A percentile compares a stretch with the other conserved stretches of the same genome.
Evolutionary conservation across 1,139 yeast species (phyloP).

Genomic region (Debaryomyces sp.): DNA sequence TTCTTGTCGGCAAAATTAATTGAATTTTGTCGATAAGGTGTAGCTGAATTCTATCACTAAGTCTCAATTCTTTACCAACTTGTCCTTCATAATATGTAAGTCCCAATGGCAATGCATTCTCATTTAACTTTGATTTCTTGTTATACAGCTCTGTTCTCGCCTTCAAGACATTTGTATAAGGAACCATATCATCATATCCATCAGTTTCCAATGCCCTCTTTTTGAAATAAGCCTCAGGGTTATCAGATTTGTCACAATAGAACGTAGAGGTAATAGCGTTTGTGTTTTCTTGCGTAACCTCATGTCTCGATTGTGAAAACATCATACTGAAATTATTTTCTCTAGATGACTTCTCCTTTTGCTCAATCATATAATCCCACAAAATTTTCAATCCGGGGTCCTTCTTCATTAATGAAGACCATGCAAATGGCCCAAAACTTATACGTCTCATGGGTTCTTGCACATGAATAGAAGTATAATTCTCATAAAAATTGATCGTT

Average conservation of each 20-base stretch:
- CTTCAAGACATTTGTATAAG: constrained; percentile 32
- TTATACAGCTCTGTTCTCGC: constrained; percentile 18
- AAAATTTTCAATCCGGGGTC: constrained; percentile 46
- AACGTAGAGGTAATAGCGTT: constrained; percentile 21
- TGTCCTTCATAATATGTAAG: constrained; percentile 33
- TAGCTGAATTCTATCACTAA: constrained; percentile 34
- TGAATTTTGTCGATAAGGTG: constrained; percentile 35
- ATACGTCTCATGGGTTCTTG: constrained; percentile 37
- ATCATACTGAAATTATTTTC: constrained; percentile 21
- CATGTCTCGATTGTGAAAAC: constrained; percentile 20
- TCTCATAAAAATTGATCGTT: constrained; percentile 44
- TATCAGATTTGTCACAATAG: constrained; percentile 13
- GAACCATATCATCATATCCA: constrained; percentile 39
- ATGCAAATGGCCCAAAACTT: constrained; percentile 53
- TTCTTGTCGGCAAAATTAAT: constrained; percentile 33
- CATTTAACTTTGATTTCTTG: constrained; percentile 19
- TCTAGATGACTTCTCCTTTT: constrained; percentile 26
- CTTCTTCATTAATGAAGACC: constrained; percentile 49
- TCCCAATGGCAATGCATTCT: constrained; percentile 28
- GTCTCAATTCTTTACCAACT: constrained; percentile 31
- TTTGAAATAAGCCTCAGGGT: constrained; percentile 31
- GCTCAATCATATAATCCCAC: constrained; percentile 30
- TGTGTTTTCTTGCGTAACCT: constrained; percentile 28
- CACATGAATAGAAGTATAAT: constrained; percentile 42
- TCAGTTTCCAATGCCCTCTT: constrained; percentile 37